Percentiles rank a stretch among this genome's conserved stretches.
phyloP scores from a whole-genome alignment of 2,329 filamentous ascomycete genomes.

The Clarireedia hainanense region DNA sequence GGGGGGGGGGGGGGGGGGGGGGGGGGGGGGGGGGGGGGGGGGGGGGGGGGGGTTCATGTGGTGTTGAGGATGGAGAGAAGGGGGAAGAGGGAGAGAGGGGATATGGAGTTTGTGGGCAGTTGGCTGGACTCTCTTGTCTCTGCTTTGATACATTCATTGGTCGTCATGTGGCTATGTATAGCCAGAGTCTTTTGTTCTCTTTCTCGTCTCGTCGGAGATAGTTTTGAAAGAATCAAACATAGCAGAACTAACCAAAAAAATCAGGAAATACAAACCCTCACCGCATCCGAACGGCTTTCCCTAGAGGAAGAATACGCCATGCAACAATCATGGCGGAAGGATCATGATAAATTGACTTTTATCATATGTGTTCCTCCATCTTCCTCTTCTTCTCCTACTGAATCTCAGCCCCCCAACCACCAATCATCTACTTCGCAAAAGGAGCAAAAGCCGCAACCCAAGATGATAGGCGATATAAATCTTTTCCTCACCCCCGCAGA shows the following conservation, averaged over 20 bases:
- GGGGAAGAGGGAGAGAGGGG: no score
- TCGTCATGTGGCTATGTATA: not conserved
- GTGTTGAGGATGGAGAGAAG: no score
- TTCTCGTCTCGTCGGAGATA: not conserved
- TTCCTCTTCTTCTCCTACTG: not conserved
- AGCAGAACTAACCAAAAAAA: not conserved
- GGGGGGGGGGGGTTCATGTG: no score
- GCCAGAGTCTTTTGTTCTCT: not conserved
- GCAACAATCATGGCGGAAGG: slow-evolving; percentile 77
- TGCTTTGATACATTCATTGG: no score
- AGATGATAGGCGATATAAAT: slow-evolving; percentile 70
- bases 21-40: no score
- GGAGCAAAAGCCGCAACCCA: slow-evolving; percentile 40
- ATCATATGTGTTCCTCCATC: slow-evolving; percentile 54
- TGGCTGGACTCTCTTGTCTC: no score
- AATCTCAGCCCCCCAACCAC: no score
- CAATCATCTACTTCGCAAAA: no score
- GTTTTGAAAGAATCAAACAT: not conserved
- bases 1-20: no score
- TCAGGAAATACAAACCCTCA: slow-evolving; percentile 70
- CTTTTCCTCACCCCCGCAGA: slow-evolving; percentile 65
- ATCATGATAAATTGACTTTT: slow-evolving; percentile 85
- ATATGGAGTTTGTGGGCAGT: no score
- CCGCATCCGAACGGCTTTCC: slow-evolving; percentile 77
- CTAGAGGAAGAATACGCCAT: slow-evolving; percentile 82